Base-by-base conservation (phyloP, 768 basidiomycete genomes). In the Calocybe indica region DNA sequence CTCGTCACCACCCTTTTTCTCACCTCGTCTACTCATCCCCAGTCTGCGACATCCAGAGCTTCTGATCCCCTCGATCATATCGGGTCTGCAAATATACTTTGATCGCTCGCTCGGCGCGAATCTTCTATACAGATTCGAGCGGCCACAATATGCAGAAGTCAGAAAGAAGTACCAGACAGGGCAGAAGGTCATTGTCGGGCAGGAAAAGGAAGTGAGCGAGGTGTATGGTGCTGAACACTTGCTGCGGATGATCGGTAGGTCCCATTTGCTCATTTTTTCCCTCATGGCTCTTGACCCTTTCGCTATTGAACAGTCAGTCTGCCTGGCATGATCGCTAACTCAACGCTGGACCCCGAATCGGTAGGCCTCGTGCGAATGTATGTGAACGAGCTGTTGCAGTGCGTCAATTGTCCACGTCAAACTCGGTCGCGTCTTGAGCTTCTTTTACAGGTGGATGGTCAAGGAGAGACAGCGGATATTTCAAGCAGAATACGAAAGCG, bases 211-310 rank as follows among this genome's bases (percentile, higher is more conserved):
- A 57, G 90, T 96, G 85, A 92, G 89, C 60, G 70, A 79, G 44
- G 75, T 97, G 6, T 98, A 98, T 58, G 96, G 95, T 1, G 93
- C 90, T 5, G 95, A 98, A 60, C 96, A 99, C 66, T 62, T 99
- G 3, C 62, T 97, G 51, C 73, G 95, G 44, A 85, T 98, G 80
- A 71, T 98, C 46, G 95, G 95, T 95, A 52, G 48, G 80, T 73
- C 11, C 42, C 29, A 6, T 37, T 37, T 14, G 8, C 14, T 34
- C 14, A 14, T 33, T 29, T 40, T 46, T 28, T 10, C 32, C 13
- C n/a, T 28, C 13, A 14, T 31, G 40, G 5, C 13, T 22, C 15
- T 43, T 52, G 22, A 34, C 55, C 13, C 5, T 58, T 45, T 60
- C 32, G 15, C 37, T 31, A n/a, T 28, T 37, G 43, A 31, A 35